Evolutionary conservation across 192 early-diverging fungal species (phyloP), one percentile per base, ranked within the genome.

Genomic region (Phlyctochytrium bullatum): DNA sequence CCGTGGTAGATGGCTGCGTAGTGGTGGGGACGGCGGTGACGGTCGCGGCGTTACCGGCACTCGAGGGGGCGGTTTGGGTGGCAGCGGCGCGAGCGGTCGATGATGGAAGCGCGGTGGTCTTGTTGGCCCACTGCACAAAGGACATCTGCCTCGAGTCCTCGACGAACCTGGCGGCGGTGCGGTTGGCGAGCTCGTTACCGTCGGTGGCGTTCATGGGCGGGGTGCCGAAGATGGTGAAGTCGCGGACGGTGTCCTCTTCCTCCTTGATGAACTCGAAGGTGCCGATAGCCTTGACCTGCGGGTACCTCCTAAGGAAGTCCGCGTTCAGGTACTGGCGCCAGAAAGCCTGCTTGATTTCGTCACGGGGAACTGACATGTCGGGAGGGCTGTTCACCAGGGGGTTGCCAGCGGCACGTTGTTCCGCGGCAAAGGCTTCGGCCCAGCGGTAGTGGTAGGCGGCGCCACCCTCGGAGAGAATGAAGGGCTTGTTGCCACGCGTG

Each of bases 281-380:
- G 36, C 60, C 66, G 27, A 73, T 67, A 20, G 62, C 47, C 63
- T 76, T 76, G 51, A 81, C 6, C 34, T 76, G 69, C 1, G 80
- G 80, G 62, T 60, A 77, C 20, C 23, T 36, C 53, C 25, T 52
- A 10, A 57, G 6, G 6, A 57, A 57, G 31, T 61, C 68, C 4
- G 25, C 16, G 53, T 73, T 72, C 35, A 81, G 64, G 59, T 78
- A 65, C 61, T 78, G 77, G 16, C 52, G 30, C 77, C 77, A 83
- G 77, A 77, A 83, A 17, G 62, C 69, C 35, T 72, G 62, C 64
- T 83, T 83, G 71, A 82, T 76, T 36, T 61, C 61, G 14, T 66
- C 52, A n/a, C 72, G 65, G 28, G 68, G 61, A 10, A 70, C 66
- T 20, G 67, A 20, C 29, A 62, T 16, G 40, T 47, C 35, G 28